Percentiles rank a stretch among this genome's conserved stretches.
phyloP scores from a whole-genome alignment of 2,329 filamentous ascomycete genomes.

The Trichoderma guizhouense region DNA sequence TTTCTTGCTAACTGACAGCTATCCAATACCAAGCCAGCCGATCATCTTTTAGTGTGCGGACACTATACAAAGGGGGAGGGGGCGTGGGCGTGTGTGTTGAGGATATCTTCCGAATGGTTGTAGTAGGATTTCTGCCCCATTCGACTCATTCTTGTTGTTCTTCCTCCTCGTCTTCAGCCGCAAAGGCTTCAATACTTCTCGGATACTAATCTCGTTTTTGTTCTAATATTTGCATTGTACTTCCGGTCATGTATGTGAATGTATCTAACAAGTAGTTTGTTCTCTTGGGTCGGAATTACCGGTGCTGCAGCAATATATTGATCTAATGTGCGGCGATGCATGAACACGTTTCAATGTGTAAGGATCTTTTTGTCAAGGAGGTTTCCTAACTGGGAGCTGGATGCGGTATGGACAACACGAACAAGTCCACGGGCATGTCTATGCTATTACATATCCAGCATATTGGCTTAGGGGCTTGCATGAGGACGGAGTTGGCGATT shows the following conservation, averaged over 20 bases:
- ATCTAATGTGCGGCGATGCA: slow-evolving; percentile 9
- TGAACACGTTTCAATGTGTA: slow-evolving; percentile 16
- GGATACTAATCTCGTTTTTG: background rate
- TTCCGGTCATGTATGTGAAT: background rate
- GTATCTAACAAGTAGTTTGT: background rate
- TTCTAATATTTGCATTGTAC: background rate
- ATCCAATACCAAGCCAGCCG: background rate
- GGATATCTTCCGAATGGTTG: slow-evolving; percentile 10
- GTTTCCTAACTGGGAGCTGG: background rate
- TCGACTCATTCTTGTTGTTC: background rate
- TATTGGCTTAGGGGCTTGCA: background rate
- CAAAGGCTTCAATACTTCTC: background rate
- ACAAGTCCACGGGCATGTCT: background rate
- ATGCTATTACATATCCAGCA: background rate
- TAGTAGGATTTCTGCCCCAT: background rate
- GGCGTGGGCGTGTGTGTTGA: background rate
- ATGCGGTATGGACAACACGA: background rate
- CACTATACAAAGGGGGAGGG: background rate
- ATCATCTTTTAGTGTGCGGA: background rate
- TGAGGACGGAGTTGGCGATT: background rate
- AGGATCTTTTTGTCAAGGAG: background rate
- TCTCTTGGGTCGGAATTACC: background rate
- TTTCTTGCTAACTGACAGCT: slow-evolving; percentile 1
- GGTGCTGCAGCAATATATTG: background rate
- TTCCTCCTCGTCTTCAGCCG: background rate